Base-by-base conservation (phyloP, 2,329 filamentous ascomycete species). In the Trichoderma sp. region DNA sequence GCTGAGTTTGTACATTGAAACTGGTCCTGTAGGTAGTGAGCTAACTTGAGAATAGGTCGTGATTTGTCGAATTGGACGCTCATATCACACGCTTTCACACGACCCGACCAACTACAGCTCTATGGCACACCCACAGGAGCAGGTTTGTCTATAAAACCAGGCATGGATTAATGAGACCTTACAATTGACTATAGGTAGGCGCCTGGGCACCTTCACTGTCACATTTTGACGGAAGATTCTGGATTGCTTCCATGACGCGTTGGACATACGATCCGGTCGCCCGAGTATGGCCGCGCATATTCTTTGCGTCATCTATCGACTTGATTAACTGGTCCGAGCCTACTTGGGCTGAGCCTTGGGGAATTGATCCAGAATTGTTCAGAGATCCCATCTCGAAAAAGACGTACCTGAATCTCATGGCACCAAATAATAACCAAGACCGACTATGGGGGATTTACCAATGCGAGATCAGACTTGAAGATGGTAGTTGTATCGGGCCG, bases 1-100 rank as follows among this genome's bases (percentile, higher is more conserved):
- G 9, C n/a, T 12, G n/a, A 1, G 5, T n/a, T 1, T 10, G 1
- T 0, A 12, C 5, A 4, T 1, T 45, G 0, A 9, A 22, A 2
- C n/a, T 3, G 10, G 19, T 19, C 17, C 9, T 42, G 4, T 45
- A 2, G 4, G 6, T 2, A 12, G 6, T 2, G 10, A 45, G 6
- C 42, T 45, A 45, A 45, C 10, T 22, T 13, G 42, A 13, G n/a
- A 19, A 4, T 5, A 48, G 42, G 42, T 2, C 42, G 19, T 22
- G 42, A 48, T 1, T 2, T 48, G 42, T 48, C 42, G 1, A 48
- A 48, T 13, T 48, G 42, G 42, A 13, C 10, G 12, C 5, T 48
- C 12, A 48, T 48, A 22, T 48, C 42, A 22, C 42, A 48, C 2
- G 42, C 42, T 22, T 48, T 48, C 22, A 13, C 42, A 2, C 42